Evolutionary conservation across 805 yeast genomes (phyloP).

Genomic region (Ogataea dorogensis): DNA sequence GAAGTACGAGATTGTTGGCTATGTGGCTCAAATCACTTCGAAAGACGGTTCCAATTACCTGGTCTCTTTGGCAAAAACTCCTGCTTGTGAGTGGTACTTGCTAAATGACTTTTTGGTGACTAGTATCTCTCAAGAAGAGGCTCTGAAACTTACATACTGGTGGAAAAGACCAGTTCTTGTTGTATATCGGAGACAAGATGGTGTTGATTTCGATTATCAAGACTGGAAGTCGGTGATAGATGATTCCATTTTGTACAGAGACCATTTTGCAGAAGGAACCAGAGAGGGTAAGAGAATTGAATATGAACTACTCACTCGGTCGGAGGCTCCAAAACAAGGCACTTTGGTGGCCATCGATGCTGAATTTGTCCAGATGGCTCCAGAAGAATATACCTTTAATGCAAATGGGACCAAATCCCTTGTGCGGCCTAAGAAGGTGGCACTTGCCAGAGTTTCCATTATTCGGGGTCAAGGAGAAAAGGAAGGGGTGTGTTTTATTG

Average conservation of each 20-base stretch:
- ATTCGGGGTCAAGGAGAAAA: slow-evolving; percentile 67
- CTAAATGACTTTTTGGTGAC: slow-evolving; percentile 90
- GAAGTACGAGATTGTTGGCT: slow-evolving; percentile 65
- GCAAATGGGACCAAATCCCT: slow-evolving; percentile 68
- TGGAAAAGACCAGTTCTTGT: slow-evolving; percentile 85
- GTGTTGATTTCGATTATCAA: slow-evolving; percentile 43
- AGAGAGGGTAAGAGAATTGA: slow-evolving; percentile 59
- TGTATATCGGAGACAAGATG: slow-evolving; percentile 55
- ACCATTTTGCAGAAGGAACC: slow-evolving; percentile 67
- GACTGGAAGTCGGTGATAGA: slow-evolving; percentile 55
- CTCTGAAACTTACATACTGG: slow-evolving; percentile 61
- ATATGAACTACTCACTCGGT: slow-evolving; percentile 61
- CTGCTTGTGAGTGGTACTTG: slow-evolving; percentile 61
- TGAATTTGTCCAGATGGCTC: slow-evolving; percentile 82
- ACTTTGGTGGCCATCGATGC: slow-evolving; percentile 91
- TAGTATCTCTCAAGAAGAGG: slow-evolving; percentile 73
- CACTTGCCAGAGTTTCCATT: slow-evolving; percentile 88
- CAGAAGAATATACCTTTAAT: slow-evolving; percentile 76
- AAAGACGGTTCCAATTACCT: slow-evolving; percentile 55
- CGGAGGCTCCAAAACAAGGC: slow-evolving; percentile 74
- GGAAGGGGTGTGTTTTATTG: slow-evolving; percentile 80
- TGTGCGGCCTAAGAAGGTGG: slow-evolving; percentile 69
- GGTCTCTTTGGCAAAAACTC: slow-evolving; percentile 55
- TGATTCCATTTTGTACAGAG: slow-evolving; percentile 66
- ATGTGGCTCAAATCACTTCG: slow-evolving; percentile 64